Evolutionary conservation across 768 basidiomycete species (phyloP).

Genomic region (Amanita polypyramis): DNA sequence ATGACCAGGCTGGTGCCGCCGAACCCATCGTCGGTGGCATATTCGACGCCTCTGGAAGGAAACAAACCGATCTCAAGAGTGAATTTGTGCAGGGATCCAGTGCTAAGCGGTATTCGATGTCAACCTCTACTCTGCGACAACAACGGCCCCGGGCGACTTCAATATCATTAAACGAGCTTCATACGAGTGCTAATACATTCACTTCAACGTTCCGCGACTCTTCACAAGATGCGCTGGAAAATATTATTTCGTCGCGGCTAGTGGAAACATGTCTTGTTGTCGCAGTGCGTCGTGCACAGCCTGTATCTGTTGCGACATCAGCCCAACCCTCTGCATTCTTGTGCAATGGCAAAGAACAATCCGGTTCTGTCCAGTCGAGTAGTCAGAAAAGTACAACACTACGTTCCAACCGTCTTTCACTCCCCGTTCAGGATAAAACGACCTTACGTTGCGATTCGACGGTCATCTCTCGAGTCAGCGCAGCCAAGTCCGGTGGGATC

Average conservation of each 20-base stretch:
- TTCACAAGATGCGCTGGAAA: slow-evolving; percentile 62
- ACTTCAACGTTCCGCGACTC: slow-evolving; percentile 39
- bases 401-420: slow-evolving; percentile 8
- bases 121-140: not conserved
- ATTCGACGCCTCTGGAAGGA: slow-evolving; percentile 27
- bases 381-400: slow-evolving; percentile 1
- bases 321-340: slow-evolving; percentile 7
- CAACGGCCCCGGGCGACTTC: slow-evolving; percentile 10
- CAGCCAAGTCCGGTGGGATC: slow-evolving; percentile 8
- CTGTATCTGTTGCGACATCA: not conserved
- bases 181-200: slow-evolving; percentile 12
- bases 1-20: slow-evolving; percentile 25
- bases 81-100: slow-evolving; percentile 11
- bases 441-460: slow-evolving; percentile 15
- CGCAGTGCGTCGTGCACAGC: slow-evolving; percentile 23
- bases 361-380: not conserved
- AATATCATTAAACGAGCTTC: not conserved
- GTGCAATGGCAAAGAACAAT: not conserved
- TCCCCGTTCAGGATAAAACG: slow-evolving; percentile 15
- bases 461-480: slow-evolving; percentile 9
- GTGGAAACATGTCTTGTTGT: slow-evolving; percentile 71
- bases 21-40: slow-evolving; percentile 11
- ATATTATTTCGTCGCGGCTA: slow-evolving; percentile 57
- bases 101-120: slow-evolving; percentile 8
- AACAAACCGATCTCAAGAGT: slow-evolving; percentile 22